Percentiles rank a stretch among this genome's conserved stretches.
These are phyloP conservation scores for Gastrodia elata DNA, from an alignment of 106 monocot species.

Conservation along the genomic window DNA sequence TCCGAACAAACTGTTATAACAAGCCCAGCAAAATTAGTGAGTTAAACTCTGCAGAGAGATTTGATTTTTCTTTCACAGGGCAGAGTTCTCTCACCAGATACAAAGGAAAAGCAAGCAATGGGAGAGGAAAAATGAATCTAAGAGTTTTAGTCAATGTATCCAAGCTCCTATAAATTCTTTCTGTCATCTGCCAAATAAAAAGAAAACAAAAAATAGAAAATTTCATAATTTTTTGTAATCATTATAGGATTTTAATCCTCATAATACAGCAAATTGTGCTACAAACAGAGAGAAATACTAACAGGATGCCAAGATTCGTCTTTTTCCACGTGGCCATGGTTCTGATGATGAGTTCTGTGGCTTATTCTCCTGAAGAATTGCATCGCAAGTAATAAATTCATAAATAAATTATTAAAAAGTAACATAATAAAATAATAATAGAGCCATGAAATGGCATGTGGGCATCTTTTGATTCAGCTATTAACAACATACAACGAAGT, in stretches of 20 bases:
- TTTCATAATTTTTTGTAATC: not conserved
- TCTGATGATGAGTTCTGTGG: constrained; percentile 92
- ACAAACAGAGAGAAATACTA: constrained; percentile 9
- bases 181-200: constrained; percentile 30
- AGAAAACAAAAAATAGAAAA: not conserved
- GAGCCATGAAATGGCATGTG: constrained; percentile 10
- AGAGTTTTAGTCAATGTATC: constrained; percentile 31
- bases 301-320: constrained; percentile 98
- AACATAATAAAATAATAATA: not conserved
- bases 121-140: constrained; percentile 55
- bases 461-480: too few species aligned
- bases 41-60: not conserved
- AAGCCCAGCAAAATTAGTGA: not conserved
- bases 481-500: too few species aligned
- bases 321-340: constrained; percentile 90
- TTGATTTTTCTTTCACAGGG: not conserved
- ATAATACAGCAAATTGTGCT: not conserved
- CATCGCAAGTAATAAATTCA: constrained; percentile 10
- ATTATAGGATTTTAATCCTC: too few species aligned
- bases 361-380: constrained; percentile 73
- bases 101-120: constrained; percentile 65
- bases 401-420: not conserved
- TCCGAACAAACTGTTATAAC: constrained; percentile 38
- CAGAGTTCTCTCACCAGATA: constrained; percentile 46
- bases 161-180: constrained; percentile 49